Conservation (phyloP, 2,329 filamentous ascomycete species). For the Aureobasidium sp. region DNA sequence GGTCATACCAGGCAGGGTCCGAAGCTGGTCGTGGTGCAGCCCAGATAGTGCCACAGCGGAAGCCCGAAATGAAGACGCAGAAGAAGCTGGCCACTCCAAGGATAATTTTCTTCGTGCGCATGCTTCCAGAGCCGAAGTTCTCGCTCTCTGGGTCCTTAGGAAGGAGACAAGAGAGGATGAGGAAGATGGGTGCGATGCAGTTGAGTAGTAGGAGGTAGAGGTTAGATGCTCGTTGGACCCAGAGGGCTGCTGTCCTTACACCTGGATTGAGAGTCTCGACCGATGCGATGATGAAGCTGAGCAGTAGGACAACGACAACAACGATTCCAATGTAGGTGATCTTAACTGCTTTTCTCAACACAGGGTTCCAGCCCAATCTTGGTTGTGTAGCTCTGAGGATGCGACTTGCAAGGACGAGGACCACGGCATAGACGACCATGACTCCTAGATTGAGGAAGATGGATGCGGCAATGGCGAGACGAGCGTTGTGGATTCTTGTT, state of each 20-base stretch:
- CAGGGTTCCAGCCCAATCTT: slow-evolving; percentile 31
- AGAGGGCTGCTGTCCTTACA: slow-evolving; percentile 2
- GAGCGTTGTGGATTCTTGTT: slow-evolving; percentile 31
- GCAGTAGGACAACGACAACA: slow-evolving; percentile 28
- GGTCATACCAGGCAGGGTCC: slow-evolving; percentile 35
- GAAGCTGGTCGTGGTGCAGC: slow-evolving; percentile 26
- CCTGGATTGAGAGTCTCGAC: slow-evolving; percentile 32
- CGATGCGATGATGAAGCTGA: slow-evolving; percentile 32
- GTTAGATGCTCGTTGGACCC: slow-evolving; percentile 7
- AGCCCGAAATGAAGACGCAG: slow-evolving; percentile 29
- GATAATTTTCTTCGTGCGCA: slow-evolving; percentile 27
- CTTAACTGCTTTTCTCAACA: slow-evolving; percentile 6
- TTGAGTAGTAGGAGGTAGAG: slow-evolving; percentile 19
- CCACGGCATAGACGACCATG: slow-evolving; percentile 35
- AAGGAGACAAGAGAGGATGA: slow-evolving; percentile 27
- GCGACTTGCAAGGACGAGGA: slow-evolving; percentile 33
- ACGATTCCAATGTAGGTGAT: slow-evolving; percentile 19
- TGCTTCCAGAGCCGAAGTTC: slow-evolving; percentile 27
- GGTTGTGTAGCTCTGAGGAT: slow-evolving; percentile 22
- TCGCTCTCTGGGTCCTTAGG: slow-evolving; percentile 21
- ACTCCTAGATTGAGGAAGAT: slow-evolving; percentile 37
- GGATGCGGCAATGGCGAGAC: slow-evolving; percentile 33
- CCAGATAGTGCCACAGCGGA: slow-evolving; percentile 33
- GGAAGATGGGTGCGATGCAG: slow-evolving; percentile 25
- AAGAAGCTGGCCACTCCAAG: slow-evolving; percentile 26